Evolutionary conservation across 768 basidiomycete species (phyloP).

Genomic region (Lactarius indigo): DNA sequence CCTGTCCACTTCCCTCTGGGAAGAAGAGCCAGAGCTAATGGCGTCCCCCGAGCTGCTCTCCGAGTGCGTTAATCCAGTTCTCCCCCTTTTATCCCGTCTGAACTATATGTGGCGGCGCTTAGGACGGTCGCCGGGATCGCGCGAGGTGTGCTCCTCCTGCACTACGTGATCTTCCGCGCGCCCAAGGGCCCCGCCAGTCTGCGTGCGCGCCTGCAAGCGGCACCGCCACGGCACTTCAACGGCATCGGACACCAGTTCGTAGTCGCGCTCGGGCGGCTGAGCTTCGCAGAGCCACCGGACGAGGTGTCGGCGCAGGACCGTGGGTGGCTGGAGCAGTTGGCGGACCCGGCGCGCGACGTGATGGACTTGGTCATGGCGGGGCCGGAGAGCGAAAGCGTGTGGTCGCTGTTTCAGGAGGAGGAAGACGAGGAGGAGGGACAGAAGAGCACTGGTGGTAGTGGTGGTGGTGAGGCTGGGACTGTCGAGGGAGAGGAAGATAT

Average conservation of each 20-base stretch:
- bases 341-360: slow-evolving; percentile 31
- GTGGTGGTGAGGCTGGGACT: not conserved
- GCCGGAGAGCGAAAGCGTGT: slow-evolving; percentile 32
- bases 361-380: slow-evolving; percentile 34
- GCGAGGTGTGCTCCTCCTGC: slow-evolving; percentile 55
- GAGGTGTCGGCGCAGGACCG: slow-evolving; percentile 25
- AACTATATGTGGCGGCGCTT: not conserved
- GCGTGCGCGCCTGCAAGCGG: slow-evolving; percentile 54
- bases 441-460: not conserved
- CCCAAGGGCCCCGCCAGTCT: slow-evolving; percentile 40
- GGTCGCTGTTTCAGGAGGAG: slow-evolving; percentile 32
- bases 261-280: slow-evolving; percentile 72
- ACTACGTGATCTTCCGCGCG: slow-evolving; percentile 55
- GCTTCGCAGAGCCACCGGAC: slow-evolving; percentile 46
- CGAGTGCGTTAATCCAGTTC: too few species aligned
- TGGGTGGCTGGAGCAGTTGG: slow-evolving; percentile 28
- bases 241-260: slow-evolving; percentile 67
- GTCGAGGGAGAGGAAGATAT: slow-evolving; percentile 1
- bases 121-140: slow-evolving; percentile 52
- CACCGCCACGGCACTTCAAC: slow-evolving; percentile 52
- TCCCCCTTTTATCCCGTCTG: slow-evolving; percentile 20
- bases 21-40: slow-evolving; percentile 49
- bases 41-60: slow-evolving; percentile 35
- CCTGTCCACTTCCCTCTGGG: slow-evolving; percentile 59
- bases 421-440: not conserved